These are phyloP conservation scores for Forsythia viridissima DNA, from an alignment of 257 asterid genomes.

Conservation along the genomic window DNA sequence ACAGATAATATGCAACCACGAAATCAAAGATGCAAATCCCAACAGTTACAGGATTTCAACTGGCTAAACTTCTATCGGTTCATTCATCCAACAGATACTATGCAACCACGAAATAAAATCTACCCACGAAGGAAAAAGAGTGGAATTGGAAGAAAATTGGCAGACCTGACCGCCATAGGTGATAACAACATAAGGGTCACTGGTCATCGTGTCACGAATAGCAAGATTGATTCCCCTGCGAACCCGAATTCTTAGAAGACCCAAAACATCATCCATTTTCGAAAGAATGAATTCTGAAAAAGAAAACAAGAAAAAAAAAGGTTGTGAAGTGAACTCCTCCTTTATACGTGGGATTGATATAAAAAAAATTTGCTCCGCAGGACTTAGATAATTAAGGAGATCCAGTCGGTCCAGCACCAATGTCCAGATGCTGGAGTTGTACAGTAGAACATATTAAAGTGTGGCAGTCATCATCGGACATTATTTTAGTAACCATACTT, in stretches of 20 bases:
- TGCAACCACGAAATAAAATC: not conserved
- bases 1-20: not conserved
- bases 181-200: constrained; percentile 49
- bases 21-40: not conserved
- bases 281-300: not conserved
- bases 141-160: not conserved
- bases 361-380: not conserved
- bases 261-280: constrained; percentile 19
- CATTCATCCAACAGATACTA: not conserved
- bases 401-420: not conserved
- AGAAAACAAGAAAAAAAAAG: not conserved
- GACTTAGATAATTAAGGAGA: constrained; percentile 17
- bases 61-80: not conserved
- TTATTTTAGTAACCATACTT: not conserved
- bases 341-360: not conserved
- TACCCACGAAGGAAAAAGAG: no score
- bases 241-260: constrained; percentile 37
- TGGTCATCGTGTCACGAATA: constrained; percentile 36
- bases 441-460: not conserved
- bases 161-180: constrained; percentile 34
- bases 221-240: constrained; percentile 39
- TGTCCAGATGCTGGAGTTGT: not conserved
- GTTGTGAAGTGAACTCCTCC: not conserved
- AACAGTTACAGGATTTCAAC: not conserved
- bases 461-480: not conserved